Conservation (phyloP, 768 basidiomycete genomes). For the Podaxis sp. region DNA sequence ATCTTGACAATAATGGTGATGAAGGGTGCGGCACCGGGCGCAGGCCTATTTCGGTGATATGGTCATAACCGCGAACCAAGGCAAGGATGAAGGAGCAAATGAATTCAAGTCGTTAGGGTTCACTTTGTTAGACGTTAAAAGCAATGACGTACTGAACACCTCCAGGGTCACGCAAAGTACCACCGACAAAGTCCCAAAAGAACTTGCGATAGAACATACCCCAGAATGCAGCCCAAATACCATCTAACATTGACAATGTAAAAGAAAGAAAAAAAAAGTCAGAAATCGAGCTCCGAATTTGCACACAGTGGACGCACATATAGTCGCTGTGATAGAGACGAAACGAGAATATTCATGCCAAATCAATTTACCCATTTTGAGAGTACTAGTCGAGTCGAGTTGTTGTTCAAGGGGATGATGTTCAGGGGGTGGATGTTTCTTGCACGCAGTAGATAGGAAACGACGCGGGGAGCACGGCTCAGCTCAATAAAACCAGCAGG, state of each 20-base stretch:
- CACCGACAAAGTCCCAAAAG: slow-evolving; percentile 95
- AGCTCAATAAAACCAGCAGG: slow-evolving; percentile 7
- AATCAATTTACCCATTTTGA: slow-evolving; percentile 73
- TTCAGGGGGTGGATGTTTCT: slow-evolving; percentile 21
- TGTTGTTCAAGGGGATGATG: slow-evolving; percentile 14
- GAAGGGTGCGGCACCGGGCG: slow-evolving; percentile 60
- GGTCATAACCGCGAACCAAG: not conserved
- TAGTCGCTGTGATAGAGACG: slow-evolving; percentile 63
- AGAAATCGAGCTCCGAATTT: slow-evolving; percentile 6
- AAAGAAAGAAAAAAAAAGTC: not conserved
- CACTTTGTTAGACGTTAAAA: not conserved
- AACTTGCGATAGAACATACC: slow-evolving; percentile 88
- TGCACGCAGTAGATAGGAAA: slow-evolving; percentile 21
- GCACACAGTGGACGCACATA: slow-evolving; percentile 53
- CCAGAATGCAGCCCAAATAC: slow-evolving; percentile 79
- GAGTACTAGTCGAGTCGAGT: slow-evolving; percentile 12
- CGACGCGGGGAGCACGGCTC: slow-evolving; percentile 7
- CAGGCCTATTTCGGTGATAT: slow-evolving; percentile 42
- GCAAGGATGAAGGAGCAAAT: not conserved
- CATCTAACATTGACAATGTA: slow-evolving; percentile 41
- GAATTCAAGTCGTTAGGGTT: not conserved
- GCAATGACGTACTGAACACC: slow-evolving; percentile 64
- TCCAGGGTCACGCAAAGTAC: slow-evolving; percentile 73
- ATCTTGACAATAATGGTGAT: slow-evolving; percentile 71
- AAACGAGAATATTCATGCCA: slow-evolving; percentile 79